Evolutionary conservation across 108 stramenopile species (phyloP), one percentile per base, ranked within the genome.

Genomic region (Cylindrotheca closterium): DNA sequence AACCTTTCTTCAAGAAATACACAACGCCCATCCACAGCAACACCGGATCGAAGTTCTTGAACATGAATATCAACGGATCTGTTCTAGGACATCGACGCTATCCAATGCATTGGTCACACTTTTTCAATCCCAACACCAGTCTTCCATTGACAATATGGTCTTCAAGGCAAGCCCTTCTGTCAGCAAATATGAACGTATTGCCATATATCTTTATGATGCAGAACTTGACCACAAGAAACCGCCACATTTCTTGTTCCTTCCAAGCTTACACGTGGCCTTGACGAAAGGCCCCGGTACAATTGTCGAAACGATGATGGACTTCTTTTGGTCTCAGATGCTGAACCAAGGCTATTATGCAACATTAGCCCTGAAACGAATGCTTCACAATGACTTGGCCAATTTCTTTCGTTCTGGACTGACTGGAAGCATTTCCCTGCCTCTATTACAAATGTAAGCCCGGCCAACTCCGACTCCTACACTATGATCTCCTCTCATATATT

Each of bases 161-260:
- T 78, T 75, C 62, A 65, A 78, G 37, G 51, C 34, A 32, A 62
- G 66, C 32, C 54, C 26, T 25, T 15, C 51, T 2, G 70, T 74
- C 45, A 47, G 70, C 8, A 77, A 79, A 34, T 84, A 74, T 56
- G 83, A 87, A 67, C 74, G 86, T 7, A 78, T 87, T 29, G 82
- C 86, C 15, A 66, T 87, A 4, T 74, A 65, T 42, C 45, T 87
- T 29, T 79, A 80, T 55, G 81, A 83, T 70, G 70, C 77, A 10
- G 33, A 68, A 46, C 25, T 60, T 12, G 68, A 79, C 33, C 8
- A 42, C 5, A 3, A 28, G 19, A 52, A 55, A 54, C 78, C 77
- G 2, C 31, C 68, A 19, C 25, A 67, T 18, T 72, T 84, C 30
- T 58, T 72, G 31, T 82, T 87, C 24, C 51, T 80, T 4, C 86